Percentiles rank a stretch among this genome's conserved stretches.
phyloP scores from a whole-genome alignment of 2,329 filamentous ascomycete species.

The Colletotrichum spaethianum region DNA sequence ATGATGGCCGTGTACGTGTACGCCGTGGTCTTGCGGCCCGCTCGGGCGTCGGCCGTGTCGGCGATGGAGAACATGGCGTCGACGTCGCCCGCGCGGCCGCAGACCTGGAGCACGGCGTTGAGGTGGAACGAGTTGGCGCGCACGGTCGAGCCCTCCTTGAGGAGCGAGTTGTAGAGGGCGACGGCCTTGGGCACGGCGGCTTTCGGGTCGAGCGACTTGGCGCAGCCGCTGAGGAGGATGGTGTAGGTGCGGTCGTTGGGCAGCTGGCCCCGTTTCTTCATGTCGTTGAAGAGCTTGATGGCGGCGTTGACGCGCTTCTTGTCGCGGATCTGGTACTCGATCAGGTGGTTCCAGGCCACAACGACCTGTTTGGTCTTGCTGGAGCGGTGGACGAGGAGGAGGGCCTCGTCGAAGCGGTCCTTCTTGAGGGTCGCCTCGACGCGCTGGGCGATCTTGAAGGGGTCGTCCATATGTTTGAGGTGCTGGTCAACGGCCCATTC shows the following conservation, averaged over 20 bases:
- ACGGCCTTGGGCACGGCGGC: conserved; percentile 78
- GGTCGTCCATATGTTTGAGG: conserved; percentile 76
- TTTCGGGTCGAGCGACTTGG: conserved; percentile 69
- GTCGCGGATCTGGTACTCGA: conserved; percentile 78
- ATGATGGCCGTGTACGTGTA: conserved; percentile 88
- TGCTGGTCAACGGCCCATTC: conserved; percentile 66
- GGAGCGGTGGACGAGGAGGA: conserved; percentile 77
- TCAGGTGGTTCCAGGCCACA: conserved; percentile 91
- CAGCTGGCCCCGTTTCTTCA: conserved; percentile 91
- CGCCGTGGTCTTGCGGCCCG: conserved; percentile 71
- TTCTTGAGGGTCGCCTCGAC: conserved; percentile 73
- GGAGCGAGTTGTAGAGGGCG: conserved; percentile 83
- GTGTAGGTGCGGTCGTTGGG: conserved; percentile 90
- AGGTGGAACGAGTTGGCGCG: conserved; percentile 85
- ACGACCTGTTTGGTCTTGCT: conserved; percentile 74
- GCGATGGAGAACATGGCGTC: conserved; percentile 86
- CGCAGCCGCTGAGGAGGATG: conserved; percentile 83
- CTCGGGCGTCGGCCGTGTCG: conserved; percentile 76
- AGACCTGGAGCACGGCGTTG: conserved; percentile 90
- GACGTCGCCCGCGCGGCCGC: conserved; percentile 80
- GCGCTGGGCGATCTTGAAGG: conserved; percentile 78
- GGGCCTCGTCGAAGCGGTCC: conserved; percentile 75
- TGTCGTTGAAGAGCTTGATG: conserved; percentile 93
- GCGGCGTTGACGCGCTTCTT: conserved; percentile 71
- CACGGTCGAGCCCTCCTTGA: conserved; percentile 69